These are phyloP conservation scores for Candida bentonensis DNA, from an alignment of 805 yeast species.

Conservation along the genomic window DNA sequence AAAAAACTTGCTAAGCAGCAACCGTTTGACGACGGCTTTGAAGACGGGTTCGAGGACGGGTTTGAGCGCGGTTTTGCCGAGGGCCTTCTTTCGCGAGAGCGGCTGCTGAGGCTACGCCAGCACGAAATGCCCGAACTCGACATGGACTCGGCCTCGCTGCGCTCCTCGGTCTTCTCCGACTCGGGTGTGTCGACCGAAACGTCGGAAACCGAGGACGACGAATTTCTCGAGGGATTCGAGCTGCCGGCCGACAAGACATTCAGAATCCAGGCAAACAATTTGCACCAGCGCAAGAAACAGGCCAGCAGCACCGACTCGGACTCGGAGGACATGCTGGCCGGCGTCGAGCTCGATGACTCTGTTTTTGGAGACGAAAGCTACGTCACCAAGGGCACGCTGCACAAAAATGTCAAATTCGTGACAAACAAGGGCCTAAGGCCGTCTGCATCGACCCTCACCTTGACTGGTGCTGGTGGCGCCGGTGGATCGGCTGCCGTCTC, in stretches of 20 bases:
- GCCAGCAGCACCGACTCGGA: background rate
- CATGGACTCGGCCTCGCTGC: background rate
- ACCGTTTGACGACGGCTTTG: slow-evolving; percentile 7
- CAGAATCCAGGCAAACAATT: too few species aligned
- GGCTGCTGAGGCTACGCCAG: background rate
- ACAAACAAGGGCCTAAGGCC: background rate
- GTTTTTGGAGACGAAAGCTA: slow-evolving; percentile 1
- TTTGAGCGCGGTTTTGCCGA: background rate
- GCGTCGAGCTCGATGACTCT: slow-evolving; percentile 4
- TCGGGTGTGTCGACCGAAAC: background rate
- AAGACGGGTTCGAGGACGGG: slow-evolving; percentile 8
- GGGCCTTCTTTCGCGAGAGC: background rate
- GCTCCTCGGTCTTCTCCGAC: background rate
- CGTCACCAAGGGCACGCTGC: background rate
- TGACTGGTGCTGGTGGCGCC: too few species aligned
- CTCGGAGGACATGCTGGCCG: slow-evolving; percentile 1
- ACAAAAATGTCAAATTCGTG: slow-evolving; percentile 3
- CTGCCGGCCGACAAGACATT: background rate
- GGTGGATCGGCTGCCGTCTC: too few species aligned
- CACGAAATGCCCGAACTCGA: background rate
- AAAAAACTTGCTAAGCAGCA: background rate
- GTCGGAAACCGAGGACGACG: slow-evolving; percentile 4
- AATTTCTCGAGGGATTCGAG: slow-evolving; percentile 12
- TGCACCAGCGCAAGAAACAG: background rate
- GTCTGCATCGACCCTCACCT: background rate